Percentiles rank a stretch among this genome's conserved stretches.
Conservation (phyloP, 2,329 filamentous ascomycete genomes). For the Cladorrhinum sp. region DNA sequence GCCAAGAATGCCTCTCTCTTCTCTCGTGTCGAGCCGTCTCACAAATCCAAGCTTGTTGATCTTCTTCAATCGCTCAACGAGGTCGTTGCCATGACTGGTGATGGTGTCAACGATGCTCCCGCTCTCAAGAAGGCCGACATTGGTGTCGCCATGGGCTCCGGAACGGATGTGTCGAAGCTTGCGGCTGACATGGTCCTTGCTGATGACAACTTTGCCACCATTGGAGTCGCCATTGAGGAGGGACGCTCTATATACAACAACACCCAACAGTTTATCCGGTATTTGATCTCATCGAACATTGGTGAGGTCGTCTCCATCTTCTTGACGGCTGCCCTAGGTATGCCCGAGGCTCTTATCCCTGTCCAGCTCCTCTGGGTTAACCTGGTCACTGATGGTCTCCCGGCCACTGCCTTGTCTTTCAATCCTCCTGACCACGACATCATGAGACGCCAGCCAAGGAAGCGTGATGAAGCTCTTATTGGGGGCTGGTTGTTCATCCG, state of each 20-base stretch:
- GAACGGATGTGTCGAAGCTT: constrained; percentile 94
- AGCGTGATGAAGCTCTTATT: constrained; percentile 89
- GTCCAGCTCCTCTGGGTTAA: constrained; percentile 99
- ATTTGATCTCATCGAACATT: constrained; percentile 98
- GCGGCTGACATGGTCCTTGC: constrained; percentile 98
- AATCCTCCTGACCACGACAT: constrained; percentile 98
- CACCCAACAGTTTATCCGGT: constrained; percentile 98
- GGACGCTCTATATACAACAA: constrained; percentile 99
- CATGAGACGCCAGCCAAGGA: constrained; percentile 88
- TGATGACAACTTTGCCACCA: constrained; percentile 98
- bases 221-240: constrained; percentile 93
- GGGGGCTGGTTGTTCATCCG: constrained; percentile 96
- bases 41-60: constrained; percentile 98
- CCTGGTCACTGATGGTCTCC: constrained; percentile 93
- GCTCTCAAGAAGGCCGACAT: constrained; percentile 98
- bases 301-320: constrained; percentile 99
- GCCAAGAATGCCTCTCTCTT: constrained; percentile 86
- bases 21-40: constrained; percentile 89
- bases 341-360: constrained; percentile 95
- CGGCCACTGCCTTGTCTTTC: constrained; percentile 93
- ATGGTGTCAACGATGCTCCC: constrained; percentile 97
- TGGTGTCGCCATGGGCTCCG: constrained; percentile 97
- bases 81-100: constrained; percentile 98
- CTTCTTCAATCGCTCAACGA: constrained; percentile 89
- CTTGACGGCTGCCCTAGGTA: constrained; percentile 89